These are phyloP conservation scores for Torrubiella hemipterigena DNA, from an alignment of 2,329 filamentous ascomycete species.

Conservation along the genomic window DNA sequence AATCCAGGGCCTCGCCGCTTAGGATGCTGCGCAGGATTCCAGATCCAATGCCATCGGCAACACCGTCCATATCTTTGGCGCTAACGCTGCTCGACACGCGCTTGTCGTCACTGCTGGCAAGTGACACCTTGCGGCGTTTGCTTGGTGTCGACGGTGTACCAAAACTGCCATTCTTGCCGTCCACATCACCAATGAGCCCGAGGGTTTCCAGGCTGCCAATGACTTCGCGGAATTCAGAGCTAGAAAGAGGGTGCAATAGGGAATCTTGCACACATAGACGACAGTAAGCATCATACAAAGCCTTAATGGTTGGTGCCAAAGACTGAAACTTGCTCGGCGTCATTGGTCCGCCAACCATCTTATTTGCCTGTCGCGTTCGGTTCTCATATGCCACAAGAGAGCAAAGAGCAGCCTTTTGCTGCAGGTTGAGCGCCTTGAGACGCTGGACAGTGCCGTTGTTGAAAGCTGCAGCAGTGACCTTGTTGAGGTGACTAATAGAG, in stretches of 20 bases:
- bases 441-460: constrained; percentile 79
- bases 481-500: constrained; percentile 81
- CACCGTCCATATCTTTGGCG: constrained; percentile 65
- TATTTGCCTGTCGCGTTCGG: constrained; percentile 42
- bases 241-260: constrained; percentile 78
- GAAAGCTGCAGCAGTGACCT: constrained; percentile 80
- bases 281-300: constrained; percentile 74
- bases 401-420: constrained; percentile 92
- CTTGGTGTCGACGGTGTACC: constrained; percentile 56
- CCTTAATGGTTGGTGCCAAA: constrained; percentile 68
- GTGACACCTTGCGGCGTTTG: constrained; percentile 48
- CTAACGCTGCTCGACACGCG: constrained; percentile 67
- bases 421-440: constrained; percentile 78
- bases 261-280: constrained; percentile 75
- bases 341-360: constrained; percentile 22
- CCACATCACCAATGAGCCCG: constrained; percentile 61
- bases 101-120: constrained; percentile 55
- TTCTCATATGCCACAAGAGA: constrained; percentile 79
- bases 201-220: constrained; percentile 80
- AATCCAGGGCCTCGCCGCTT: constrained; percentile 48
- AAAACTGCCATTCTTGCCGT: constrained; percentile 58
- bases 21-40: constrained; percentile 52
- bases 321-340: constrained; percentile 52
- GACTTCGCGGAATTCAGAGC: constrained; percentile 89
- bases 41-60: constrained; percentile 50